These are phyloP conservation scores for Pichia manshurica DNA, from an alignment of 805 yeast genomes.

Conservation along the genomic window DNA sequence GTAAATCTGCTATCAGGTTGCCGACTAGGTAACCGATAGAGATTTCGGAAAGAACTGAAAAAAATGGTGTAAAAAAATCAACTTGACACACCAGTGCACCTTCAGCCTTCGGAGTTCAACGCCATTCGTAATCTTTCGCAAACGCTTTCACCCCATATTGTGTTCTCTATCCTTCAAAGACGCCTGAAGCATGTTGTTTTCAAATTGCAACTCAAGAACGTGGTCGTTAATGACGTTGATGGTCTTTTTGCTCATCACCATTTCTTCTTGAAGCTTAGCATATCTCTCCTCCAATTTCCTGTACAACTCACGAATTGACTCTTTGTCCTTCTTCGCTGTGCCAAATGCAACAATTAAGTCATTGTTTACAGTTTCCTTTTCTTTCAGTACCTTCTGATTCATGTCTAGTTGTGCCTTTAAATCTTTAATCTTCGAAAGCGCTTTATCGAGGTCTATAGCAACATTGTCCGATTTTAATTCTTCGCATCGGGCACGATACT, in stretches of 20 bases:
- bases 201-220: constrained; percentile 43
- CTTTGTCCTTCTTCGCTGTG: constrained; percentile 16
- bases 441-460: neutral
- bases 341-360: constrained; percentile 12
- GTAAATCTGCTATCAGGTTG: too few species aligned
- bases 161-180: neutral
- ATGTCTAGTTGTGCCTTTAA: constrained; percentile 10
- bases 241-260: constrained; percentile 37
- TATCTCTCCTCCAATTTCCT: constrained; percentile 18
- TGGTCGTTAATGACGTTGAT: constrained; percentile 48
- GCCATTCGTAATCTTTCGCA: too few species aligned
- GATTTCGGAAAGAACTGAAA: neutral
- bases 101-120: neutral
- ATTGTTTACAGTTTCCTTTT: constrained; percentile 10
- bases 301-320: constrained; percentile 22
- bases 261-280: constrained; percentile 26
- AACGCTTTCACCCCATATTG: neutral
- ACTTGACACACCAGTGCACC: neutral
- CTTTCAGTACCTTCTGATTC: constrained; percentile 11
- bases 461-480: neutral
- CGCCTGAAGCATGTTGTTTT: constrained; percentile 37
- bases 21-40: too few species aligned
- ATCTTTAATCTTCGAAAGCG: constrained; percentile 5
- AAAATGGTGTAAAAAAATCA: neutral
- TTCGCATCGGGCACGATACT: neutral